Percentiles rank a stretch among this genome's conserved stretches.
Evolutionary conservation across 2,329 filamentous ascomycete species (phyloP).

Genomic region (Aspergillus oerlinghausenensis): DNA sequence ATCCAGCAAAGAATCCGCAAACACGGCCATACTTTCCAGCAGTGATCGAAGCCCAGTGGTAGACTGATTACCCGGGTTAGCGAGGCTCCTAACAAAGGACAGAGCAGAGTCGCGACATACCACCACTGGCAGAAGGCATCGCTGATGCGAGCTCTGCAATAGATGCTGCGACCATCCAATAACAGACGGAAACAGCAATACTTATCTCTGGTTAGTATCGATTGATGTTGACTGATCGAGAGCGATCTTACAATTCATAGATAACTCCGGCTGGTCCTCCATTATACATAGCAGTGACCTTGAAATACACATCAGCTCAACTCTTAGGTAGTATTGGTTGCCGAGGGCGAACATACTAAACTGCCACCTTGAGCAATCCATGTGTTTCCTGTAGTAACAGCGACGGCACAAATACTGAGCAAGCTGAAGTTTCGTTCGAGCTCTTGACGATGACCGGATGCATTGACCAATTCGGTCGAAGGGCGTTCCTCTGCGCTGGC

Average conservation of each 20-base stretch:
- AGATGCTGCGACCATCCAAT: constrained; percentile 55
- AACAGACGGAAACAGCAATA: constrained; percentile 47
- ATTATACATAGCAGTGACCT: constrained; percentile 53
- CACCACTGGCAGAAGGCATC: constrained; percentile 57
- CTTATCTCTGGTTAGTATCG: constrained; percentile 20
- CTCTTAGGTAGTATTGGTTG: neutral
- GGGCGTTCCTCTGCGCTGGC: constrained; percentile 21
- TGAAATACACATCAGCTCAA: neutral
- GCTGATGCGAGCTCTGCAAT: constrained; percentile 59
- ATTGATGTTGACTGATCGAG: neutral
- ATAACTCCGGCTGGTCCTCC: constrained; percentile 59
- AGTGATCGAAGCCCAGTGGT: constrained; percentile 59
- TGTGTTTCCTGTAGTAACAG: constrained; percentile 60
- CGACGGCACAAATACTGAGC: constrained; percentile 55
- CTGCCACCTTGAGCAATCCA: constrained; percentile 62
- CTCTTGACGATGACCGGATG: constrained; percentile 61
- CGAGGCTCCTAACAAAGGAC: neutral
- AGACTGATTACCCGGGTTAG: constrained; percentile 38
- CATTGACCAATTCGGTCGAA: constrained; percentile 52
- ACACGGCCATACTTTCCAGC: constrained; percentile 52
- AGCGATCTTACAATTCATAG: constrained; percentile 51
- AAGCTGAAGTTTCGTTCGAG: constrained; percentile 60
- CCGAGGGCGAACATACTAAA: constrained; percentile 43
- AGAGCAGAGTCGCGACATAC: constrained; percentile 18
- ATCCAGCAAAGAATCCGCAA: constrained; percentile 46